These are phyloP conservation scores for Aspergillus olivimuriae DNA, from an alignment of 495 filamentous ascomycete species.

Conservation along the genomic window DNA sequence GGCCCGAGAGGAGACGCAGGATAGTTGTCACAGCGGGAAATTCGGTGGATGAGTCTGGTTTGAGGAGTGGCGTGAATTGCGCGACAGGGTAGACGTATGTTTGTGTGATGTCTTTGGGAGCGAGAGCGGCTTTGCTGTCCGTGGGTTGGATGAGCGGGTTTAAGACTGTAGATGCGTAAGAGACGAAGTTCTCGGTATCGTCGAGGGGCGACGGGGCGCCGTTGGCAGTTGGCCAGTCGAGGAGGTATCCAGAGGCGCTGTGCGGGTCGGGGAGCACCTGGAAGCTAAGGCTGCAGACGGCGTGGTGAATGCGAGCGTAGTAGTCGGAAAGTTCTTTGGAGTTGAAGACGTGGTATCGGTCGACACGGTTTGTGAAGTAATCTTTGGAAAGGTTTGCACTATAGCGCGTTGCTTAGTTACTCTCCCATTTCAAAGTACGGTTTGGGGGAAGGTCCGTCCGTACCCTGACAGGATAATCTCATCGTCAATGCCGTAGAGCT, in stretches of 20 bases:
- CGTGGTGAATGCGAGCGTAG: constrained; percentile 69
- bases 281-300: constrained; percentile 75
- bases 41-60: constrained; percentile 79
- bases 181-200: constrained; percentile 59
- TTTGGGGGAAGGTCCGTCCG: constrained; percentile 7
- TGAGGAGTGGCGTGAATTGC: constrained; percentile 78
- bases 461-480: constrained; percentile 93
- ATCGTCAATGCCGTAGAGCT: constrained; percentile 93
- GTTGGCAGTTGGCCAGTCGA: constrained; percentile 78
- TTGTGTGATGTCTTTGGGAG: constrained; percentile 35
- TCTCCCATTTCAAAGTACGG: too few species aligned
- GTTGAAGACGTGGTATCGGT: constrained; percentile 88
- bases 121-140: constrained; percentile 22
- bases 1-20: constrained; percentile 54
- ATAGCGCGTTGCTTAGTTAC: too few species aligned
- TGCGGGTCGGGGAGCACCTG: constrained; percentile 57
- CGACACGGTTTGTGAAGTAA: constrained; percentile 94
- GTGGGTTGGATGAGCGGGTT: constrained; percentile 54
- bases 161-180: constrained; percentile 59
- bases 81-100: constrained; percentile 78
- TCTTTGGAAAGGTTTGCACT: constrained; percentile 88
- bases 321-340: constrained; percentile 75
- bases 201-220: constrained; percentile 63
- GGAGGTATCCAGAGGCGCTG: constrained; percentile 54
- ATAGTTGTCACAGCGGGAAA: constrained; percentile 71